Conservation (phyloP, 1,139 yeast genomes). For the Geotrichum siamense region DNA sequence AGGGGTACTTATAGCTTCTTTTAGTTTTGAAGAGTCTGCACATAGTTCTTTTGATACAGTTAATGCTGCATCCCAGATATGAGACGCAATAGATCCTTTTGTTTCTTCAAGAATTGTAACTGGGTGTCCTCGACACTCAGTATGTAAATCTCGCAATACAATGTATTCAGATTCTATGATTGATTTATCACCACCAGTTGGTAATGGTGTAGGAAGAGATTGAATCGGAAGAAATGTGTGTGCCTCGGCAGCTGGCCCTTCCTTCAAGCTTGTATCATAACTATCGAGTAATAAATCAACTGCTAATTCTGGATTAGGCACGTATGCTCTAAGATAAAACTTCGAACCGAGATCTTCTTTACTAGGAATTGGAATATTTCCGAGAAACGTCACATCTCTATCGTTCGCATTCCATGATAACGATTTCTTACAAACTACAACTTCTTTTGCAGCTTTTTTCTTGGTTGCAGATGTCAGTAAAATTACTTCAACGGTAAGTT, state of each 20-base stretch:
- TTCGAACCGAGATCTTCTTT: not conserved
- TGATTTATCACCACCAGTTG: slow-evolving; percentile 7
- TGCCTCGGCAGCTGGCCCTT: not conserved
- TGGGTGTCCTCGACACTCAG: slow-evolving; percentile 14
- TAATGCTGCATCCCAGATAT: slow-evolving; percentile 28
- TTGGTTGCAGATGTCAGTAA: slow-evolving; percentile 6
- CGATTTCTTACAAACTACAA: slow-evolving; percentile 8
- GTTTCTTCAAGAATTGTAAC: slow-evolving; percentile 23
- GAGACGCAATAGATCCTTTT: slow-evolving; percentile 28
- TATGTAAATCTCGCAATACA: slow-evolving; percentile 12
- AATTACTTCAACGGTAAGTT: slow-evolving; percentile 8
- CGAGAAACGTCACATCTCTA: slow-evolving; percentile 11
- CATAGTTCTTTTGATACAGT: slow-evolving; percentile 17
- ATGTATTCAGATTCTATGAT: slow-evolving; percentile 11
- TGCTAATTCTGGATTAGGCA: slow-evolving; percentile 11
- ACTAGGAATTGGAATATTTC: slow-evolving; percentile 6
- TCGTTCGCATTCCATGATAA: slow-evolving; percentile 15
- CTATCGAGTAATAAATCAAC: slow-evolving; percentile 14
- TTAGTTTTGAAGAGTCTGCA: slow-evolving; percentile 8
- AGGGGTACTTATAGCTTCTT: slow-evolving; percentile 13
- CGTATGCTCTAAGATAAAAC: slow-evolving; percentile 11
- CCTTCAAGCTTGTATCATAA: slow-evolving; percentile 5
- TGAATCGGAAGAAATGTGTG: slow-evolving; percentile 14
- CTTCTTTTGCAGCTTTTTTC: slow-evolving; percentile 3
- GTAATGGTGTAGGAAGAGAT: slow-evolving; percentile 6